phyloP scores from a whole-genome alignment of 1,284 basidiomycete species.

The Inonotus hispidus region DNA sequence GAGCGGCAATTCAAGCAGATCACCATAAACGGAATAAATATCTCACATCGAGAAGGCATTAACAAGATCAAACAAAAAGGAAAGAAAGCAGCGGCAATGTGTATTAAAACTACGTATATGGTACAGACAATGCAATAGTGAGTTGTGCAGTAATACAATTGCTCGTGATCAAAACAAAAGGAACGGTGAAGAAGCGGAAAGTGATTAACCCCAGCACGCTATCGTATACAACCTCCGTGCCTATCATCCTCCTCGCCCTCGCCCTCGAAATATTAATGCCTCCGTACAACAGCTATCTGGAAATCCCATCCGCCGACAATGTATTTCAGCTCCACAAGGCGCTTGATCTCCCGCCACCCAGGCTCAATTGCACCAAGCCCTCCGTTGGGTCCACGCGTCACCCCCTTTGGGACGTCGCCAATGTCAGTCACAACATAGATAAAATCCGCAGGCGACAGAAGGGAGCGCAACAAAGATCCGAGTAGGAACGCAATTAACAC shows the following conservation, averaged over 20 bases:
- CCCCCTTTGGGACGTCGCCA: slow-evolving; percentile 29
- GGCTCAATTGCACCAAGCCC: slow-evolving; percentile 38
- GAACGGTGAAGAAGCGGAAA: neutral
- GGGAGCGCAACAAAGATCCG: slow-evolving; percentile 82
- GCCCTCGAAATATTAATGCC: no score
- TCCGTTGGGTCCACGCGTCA: slow-evolving; percentile 22
- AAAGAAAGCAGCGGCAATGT: neutral
- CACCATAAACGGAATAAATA: neutral
- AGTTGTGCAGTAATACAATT: neutral
- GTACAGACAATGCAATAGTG: neutral
- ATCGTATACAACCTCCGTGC: neutral
- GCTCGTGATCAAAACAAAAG: neutral
- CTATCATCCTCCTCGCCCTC: no score
- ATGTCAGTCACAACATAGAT: slow-evolving; percentile 67
- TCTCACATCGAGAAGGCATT: neutral
- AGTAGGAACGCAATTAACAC: slow-evolving; percentile 87
- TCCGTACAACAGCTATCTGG: slow-evolving; percentile 70
- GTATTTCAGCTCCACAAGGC: slow-evolving; percentile 76
- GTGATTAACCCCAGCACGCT: neutral
- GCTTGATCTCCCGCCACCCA: slow-evolving; percentile 79
- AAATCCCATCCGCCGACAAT: slow-evolving; percentile 77
- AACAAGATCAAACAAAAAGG: neutral
- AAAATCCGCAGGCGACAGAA: slow-evolving; percentile 90
- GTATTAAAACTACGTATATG: neutral
- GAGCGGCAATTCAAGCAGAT: neutral